Percentiles rank a stretch among this genome's conserved stretches.
phyloP scores from a whole-genome alignment of 2,329 filamentous ascomycete species.

The Fusarium subtropicale region DNA sequence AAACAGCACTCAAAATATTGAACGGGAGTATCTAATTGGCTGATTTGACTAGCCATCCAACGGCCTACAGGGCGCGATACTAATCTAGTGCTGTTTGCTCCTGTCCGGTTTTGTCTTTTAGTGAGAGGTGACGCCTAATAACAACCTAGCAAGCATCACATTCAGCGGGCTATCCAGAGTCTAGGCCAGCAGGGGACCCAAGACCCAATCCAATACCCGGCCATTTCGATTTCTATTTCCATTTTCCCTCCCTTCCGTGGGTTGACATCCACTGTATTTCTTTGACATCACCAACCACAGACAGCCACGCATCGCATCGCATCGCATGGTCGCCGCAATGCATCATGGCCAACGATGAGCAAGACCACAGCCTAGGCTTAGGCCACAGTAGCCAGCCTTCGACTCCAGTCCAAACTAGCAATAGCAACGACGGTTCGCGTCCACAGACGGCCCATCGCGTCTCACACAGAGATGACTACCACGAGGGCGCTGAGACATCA shows the following conservation, averaged over 20 bases:
- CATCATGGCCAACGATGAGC: conserved; percentile 54
- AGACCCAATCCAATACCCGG: conserved; percentile 31
- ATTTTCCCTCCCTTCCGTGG: conserved; percentile 17
- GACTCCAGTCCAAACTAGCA: conserved; percentile 31
- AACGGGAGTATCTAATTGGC: conserved; percentile 3
- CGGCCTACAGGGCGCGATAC: background rate
- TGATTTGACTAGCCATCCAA: background rate
- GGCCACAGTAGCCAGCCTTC: conserved; percentile 30
- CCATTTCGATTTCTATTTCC: conserved; percentile 23
- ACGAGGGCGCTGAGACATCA: conserved; percentile 34
- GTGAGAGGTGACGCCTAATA: conserved; percentile 24
- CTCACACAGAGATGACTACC: conserved; percentile 27
- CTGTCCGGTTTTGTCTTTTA: conserved; percentile 35
- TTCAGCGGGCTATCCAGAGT: conserved; percentile 1
- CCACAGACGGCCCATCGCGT: conserved; percentile 46
- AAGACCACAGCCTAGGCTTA: conserved; percentile 33
- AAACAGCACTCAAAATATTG: conserved; percentile 6
- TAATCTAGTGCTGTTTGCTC: conserved; percentile 20
- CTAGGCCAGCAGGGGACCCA: background rate
- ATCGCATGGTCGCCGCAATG: conserved; percentile 46
- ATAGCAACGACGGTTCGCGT: conserved; percentile 32
- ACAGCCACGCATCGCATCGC: conserved; percentile 14
- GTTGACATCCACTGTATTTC: conserved; percentile 10
- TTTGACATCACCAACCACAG: conserved; percentile 20
- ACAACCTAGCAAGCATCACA: conserved; percentile 17